Conservation (phyloP, 2,329 filamentous ascomycete genomes). For the Pseudogymnoascus pannorum region DNA sequence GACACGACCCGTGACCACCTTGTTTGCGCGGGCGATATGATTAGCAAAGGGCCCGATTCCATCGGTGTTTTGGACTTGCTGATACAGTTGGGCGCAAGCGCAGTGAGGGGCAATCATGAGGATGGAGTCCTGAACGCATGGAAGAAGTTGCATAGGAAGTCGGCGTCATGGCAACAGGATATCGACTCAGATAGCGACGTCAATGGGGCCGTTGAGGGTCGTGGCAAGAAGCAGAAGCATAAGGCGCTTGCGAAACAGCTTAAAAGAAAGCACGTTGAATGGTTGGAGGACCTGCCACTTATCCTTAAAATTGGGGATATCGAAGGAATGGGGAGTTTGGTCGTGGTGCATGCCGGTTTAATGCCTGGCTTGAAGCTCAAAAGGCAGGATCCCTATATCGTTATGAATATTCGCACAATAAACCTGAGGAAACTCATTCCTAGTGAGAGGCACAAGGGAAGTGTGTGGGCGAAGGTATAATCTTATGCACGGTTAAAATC, state of each 20-base stretch:
- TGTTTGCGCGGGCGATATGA: slow-evolving; percentile 68
- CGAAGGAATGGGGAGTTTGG: slow-evolving; percentile 52
- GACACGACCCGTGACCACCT: slow-evolving; percentile 60
- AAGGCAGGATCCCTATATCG: slow-evolving; percentile 66
- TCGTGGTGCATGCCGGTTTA: slow-evolving; percentile 80
- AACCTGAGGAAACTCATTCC: slow-evolving; percentile 21
- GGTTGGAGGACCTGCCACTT: slow-evolving; percentile 66
- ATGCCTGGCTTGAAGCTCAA: slow-evolving; percentile 66
- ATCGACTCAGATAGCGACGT: not conserved
- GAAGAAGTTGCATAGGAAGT: slow-evolving; percentile 29
- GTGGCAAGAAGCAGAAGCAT: slow-evolving; percentile 17
- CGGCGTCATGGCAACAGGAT: slow-evolving; percentile 26
- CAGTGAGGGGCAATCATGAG: slow-evolving; percentile 89
- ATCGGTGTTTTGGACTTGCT: slow-evolving; percentile 68
- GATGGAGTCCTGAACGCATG: slow-evolving; percentile 70
- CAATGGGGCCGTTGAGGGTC: not conserved
- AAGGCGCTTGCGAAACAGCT: slow-evolving; percentile 23
- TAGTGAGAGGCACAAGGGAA: slow-evolving; percentile 23
- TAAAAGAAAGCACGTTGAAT: slow-evolving; percentile 51
- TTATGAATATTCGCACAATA: slow-evolving; percentile 83
- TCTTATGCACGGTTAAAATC: not conserved
- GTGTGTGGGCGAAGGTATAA: slow-evolving; percentile 26
- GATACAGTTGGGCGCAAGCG: slow-evolving; percentile 65
- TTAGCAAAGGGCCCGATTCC: slow-evolving; percentile 83
- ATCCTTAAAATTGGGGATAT: slow-evolving; percentile 66